Conservation (phyloP, 257 asterid species). For the Salvia miltiorrhiza region DNA sequence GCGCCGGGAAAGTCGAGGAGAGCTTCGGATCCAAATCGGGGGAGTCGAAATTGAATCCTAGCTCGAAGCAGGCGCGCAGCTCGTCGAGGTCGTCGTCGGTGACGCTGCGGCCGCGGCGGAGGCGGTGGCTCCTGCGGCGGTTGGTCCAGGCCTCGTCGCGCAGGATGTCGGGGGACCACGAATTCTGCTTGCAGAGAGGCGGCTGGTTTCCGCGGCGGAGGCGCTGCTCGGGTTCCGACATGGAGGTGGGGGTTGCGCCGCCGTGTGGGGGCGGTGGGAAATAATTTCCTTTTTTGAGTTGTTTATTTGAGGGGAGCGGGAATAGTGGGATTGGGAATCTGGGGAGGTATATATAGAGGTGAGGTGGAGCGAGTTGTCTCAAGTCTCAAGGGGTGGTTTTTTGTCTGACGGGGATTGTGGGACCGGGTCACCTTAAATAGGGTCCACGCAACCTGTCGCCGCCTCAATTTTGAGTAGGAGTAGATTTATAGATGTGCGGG, state of each 20-base stretch:
- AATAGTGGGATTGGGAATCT: conserved; percentile 20
- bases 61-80: conserved; percentile 63
- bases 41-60: conserved; percentile 66
- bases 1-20: conserved; percentile 57
- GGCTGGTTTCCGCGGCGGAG: conserved; percentile 22
- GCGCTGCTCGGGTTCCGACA: conserved; percentile 26
- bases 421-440: conserved; percentile 9
- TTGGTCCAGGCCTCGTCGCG: conserved; percentile 62
- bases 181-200: conserved; percentile 48
- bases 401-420: conserved; percentile 24
- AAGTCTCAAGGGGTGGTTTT: background rate
- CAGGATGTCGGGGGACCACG: conserved; percentile 58
- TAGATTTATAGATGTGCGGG: conserved; percentile 1
- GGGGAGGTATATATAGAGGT: conserved; percentile 11
- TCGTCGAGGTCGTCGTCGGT: conserved; percentile 70
- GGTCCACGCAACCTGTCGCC: conserved; percentile 25
- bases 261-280: conserved; percentile 11
- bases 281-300: background rate
- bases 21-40: conserved; percentile 59
- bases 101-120: conserved; percentile 40
- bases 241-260: conserved; percentile 16
- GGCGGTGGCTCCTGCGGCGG: conserved; percentile 33
- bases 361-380: conserved; percentile 18
- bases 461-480: conserved; percentile 6
- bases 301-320: conserved; percentile 28